A percentile compares a stretch with the other conserved stretches of the same genome.
Evolutionary conservation across 2,329 filamentous ascomycete species (phyloP).

Genomic region (Clonostachys rosea): DNA sequence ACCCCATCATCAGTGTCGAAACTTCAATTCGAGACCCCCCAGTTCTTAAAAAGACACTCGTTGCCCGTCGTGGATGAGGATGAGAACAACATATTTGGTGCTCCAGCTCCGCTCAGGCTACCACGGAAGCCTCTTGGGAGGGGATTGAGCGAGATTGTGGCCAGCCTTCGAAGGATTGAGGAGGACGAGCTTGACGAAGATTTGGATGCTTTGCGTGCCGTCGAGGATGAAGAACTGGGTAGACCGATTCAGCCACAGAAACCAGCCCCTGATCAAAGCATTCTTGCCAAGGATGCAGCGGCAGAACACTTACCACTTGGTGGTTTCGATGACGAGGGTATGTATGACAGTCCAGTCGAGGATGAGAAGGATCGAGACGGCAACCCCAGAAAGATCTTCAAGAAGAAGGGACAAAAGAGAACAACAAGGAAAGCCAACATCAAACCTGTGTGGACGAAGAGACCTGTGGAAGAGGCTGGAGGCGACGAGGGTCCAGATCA

Average conservation of each 20-base stretch:
- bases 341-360: conserved; percentile 51
- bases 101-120: conserved; percentile 42
- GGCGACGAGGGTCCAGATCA: conserved; percentile 20
- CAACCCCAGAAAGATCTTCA: conserved; percentile 59
- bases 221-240: conserved; percentile 47
- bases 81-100: conserved; percentile 32
- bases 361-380: conserved; percentile 50
- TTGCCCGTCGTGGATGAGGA: conserved; percentile 54
- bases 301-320: conserved; percentile 41
- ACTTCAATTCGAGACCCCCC: conserved; percentile 62
- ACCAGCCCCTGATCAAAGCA: conserved; percentile 18
- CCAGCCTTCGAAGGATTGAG: conserved; percentile 63
- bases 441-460: conserved; percentile 44
- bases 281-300: conserved; percentile 39
- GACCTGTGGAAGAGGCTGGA: conserved; percentile 31
- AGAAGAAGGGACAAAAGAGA: conserved; percentile 81
- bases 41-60: conserved; percentile 54
- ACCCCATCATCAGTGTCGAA: conserved; percentile 49
- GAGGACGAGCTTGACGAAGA: conserved; percentile 70
- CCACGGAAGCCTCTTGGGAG: conserved; percentile 60
- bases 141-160: conserved; percentile 71
- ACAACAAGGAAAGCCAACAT: conserved; percentile 68
- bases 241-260: conserved; percentile 11
- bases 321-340: conserved; percentile 59
- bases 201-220: conserved; percentile 66